Evolutionary conservation across 2,329 filamentous ascomycete genomes (phyloP).

Genomic region (Aspergillus aculeatinus): DNA sequence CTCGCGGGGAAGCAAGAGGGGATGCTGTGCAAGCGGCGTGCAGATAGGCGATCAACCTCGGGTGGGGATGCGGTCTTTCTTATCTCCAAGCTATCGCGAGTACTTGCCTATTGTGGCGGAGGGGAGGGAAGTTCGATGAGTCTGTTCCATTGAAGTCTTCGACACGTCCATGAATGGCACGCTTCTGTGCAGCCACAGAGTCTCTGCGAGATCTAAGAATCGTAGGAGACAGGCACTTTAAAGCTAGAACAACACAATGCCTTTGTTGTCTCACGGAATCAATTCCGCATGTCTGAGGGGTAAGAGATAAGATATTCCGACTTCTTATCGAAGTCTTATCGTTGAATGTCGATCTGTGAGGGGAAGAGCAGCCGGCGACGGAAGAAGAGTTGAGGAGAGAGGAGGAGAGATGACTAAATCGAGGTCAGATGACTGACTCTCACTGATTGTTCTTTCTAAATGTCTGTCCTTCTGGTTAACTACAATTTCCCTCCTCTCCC

Average conservation of each 20-base stretch:
- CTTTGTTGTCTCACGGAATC: background rate
- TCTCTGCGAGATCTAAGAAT: too few species aligned
- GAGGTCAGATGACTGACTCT: background rate
- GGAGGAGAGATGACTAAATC: background rate
- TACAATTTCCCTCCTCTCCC: background rate
- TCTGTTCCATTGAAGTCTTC: too few species aligned
- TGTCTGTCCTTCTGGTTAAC: background rate
- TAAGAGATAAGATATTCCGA: background rate
- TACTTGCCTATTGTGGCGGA: conserved; percentile 1
- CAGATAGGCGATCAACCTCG: background rate
- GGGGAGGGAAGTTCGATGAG: too few species aligned
- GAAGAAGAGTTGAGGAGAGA: background rate
- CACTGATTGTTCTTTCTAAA: background rate
- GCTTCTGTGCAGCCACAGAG: too few species aligned
- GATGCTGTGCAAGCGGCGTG: background rate
- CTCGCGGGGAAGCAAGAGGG: background rate
- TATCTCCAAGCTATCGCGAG: background rate
- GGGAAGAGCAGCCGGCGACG: too few species aligned
- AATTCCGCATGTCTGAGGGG: background rate
- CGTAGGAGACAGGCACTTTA: background rate
- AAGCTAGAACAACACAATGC: background rate
- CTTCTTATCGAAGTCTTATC: too few species aligned
- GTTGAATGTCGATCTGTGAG: too few species aligned
- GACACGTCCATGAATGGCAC: too few species aligned
- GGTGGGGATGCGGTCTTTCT: conserved; percentile 1